Percentiles rank a stretch among this genome's conserved stretches.
These are phyloP conservation scores for Penicillium sp. DNA, from an alignment of 2,329 filamentous ascomycete genomes.

Conservation along the genomic window DNA sequence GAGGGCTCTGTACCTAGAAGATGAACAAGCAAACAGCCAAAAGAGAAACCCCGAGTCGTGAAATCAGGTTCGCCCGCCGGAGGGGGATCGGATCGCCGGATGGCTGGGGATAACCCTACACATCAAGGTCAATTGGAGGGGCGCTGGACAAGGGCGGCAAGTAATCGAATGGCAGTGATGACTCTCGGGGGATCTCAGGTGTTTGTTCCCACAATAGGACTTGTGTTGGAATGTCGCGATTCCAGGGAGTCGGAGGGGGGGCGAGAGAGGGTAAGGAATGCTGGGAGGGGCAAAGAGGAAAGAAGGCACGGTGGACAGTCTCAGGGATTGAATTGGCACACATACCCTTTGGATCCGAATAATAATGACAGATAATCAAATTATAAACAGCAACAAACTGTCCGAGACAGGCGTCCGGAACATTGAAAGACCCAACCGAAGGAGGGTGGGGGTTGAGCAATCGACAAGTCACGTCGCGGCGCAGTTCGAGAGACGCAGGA, in stretches of 20 bases:
- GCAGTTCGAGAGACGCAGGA: constrained; percentile 14
- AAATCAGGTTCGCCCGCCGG: constrained; percentile 11
- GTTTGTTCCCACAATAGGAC: constrained; percentile 13
- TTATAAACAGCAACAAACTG: constrained; percentile 26
- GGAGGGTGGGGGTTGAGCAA: neutral
- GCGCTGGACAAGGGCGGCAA: constrained; percentile 9
- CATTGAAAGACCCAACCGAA: constrained; percentile 18
- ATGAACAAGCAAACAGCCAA: neutral
- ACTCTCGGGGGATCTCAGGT: constrained; percentile 17
- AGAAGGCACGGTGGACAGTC: neutral
- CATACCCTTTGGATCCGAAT: constrained; percentile 14
- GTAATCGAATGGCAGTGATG: constrained; percentile 14
- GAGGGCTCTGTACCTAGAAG: constrained; percentile 4
- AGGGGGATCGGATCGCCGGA: constrained; percentile 22
- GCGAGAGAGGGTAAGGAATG: constrained; percentile 31
- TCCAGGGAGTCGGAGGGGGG: constrained; percentile 15
- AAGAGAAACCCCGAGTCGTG: constrained; percentile 13
- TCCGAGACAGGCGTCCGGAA: constrained; percentile 18
- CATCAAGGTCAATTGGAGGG: constrained; percentile 27
- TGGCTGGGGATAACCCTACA: constrained; percentile 26
- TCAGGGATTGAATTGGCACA: constrained; percentile 13
- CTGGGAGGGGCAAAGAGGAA: constrained; percentile 26
- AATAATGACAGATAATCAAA: constrained; percentile 21
- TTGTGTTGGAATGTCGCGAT: constrained; percentile 29
- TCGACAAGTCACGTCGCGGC: constrained; percentile 18